A percentile compares a stretch with the other conserved stretches of the same genome.
Conservation (phyloP, 345 rosid genomes). For the Aegle marmelos region DNA sequence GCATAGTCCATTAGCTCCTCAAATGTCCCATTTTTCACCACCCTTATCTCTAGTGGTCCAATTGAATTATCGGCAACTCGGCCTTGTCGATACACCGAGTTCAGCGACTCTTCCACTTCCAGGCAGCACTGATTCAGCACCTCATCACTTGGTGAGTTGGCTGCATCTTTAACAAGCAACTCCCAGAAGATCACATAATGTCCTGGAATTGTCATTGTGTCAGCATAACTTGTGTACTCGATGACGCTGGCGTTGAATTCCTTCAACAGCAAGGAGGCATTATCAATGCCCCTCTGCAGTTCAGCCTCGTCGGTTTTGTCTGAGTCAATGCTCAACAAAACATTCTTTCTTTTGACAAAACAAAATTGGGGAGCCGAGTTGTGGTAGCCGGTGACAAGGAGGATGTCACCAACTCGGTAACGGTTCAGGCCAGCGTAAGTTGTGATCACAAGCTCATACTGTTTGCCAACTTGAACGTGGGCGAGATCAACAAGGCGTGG, state of each 20-base stretch:
- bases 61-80: conserved; percentile 80
- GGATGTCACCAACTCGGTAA: conserved; percentile 87
- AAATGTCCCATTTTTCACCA: conserved; percentile 77
- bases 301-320: conserved; percentile 95
- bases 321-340: conserved; percentile 72
- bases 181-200: conserved; percentile 96
- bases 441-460: conserved; percentile 79
- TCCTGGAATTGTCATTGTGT: conserved; percentile 65
- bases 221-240: conserved; percentile 87
- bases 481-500: conserved; percentile 64
- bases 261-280: conserved; percentile 47
- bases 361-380: conserved; percentile 81
- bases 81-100: conserved; percentile 82
- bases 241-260: conserved; percentile 55
- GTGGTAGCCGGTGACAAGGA: conserved; percentile 65
- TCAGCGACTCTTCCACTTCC: conserved; percentile 73
- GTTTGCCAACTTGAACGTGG: conserved; percentile 64
- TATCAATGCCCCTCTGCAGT: conserved; percentile 71
- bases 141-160: conserved; percentile 39
- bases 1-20: conserved; percentile 96
- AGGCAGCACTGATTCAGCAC: conserved; percentile 61
- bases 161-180: conserved; percentile 38
- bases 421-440: conserved; percentile 77
- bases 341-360: conserved; percentile 80
- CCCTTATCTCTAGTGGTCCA: conserved; percentile 82